phyloP scores from a whole-genome alignment of 2,329 filamentous ascomycete genomes.

The Paramyrothecium sp. region DNA sequence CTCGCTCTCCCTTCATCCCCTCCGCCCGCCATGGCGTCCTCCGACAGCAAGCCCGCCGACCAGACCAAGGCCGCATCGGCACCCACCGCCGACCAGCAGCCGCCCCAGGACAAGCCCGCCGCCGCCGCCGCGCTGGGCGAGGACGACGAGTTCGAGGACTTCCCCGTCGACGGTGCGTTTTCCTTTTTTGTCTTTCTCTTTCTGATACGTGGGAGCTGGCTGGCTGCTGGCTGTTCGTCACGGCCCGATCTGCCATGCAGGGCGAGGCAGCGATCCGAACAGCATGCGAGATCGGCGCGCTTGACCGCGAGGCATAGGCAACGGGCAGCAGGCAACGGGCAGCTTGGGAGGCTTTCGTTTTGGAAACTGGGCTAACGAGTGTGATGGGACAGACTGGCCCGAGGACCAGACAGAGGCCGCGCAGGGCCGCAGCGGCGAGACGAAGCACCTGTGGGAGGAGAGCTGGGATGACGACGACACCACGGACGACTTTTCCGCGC shows the following conservation, averaged over 20 bases:
- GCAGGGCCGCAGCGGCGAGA: constrained; percentile 59
- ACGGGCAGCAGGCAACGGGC: no score
- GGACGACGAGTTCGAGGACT: constrained; percentile 99
- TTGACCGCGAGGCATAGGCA: no score
- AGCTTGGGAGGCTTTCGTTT: no score
- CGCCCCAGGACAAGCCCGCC: constrained; percentile 38
- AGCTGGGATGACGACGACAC: constrained; percentile 99
- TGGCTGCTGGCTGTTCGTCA: background rate
- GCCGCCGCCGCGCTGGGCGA: constrained; percentile 72
- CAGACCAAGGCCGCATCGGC: constrained; percentile 30
- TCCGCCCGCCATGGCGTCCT: constrained; percentile 9
- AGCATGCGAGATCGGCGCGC: no score
- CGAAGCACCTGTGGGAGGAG: constrained; percentile 92
- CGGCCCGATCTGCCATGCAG: background rate
- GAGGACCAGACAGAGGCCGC: constrained; percentile 87
- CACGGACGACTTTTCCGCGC: constrained; percentile 91
- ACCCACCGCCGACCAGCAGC: constrained; percentile 19
- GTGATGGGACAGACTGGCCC: constrained; percentile 70
- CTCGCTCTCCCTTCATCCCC: background rate
- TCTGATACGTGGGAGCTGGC: no score
- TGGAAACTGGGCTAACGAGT: background rate
- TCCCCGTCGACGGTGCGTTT: constrained; percentile 83
- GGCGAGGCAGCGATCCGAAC: no score
- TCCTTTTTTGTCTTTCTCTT: background rate
- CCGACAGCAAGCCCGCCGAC: constrained; percentile 27